A percentile compares a stretch with the other conserved stretches of the same genome.
Conservation (phyloP, 345 rosid genomes). For the Linum tenue region DNA sequence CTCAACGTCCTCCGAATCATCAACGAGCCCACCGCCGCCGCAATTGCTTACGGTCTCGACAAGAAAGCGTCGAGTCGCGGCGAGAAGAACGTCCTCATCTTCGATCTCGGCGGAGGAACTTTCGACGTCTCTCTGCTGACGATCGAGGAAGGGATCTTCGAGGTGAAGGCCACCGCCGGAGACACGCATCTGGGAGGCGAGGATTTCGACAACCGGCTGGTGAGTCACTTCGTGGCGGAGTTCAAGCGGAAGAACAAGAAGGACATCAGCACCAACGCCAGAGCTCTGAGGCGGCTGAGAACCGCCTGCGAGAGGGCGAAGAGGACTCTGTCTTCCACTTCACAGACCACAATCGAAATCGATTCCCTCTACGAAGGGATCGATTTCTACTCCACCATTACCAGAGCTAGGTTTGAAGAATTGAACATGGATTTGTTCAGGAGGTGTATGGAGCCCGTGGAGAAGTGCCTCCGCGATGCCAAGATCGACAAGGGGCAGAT, state of each 20-base stretch:
- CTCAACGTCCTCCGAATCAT: no score
- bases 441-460: slow-evolving; percentile 5
- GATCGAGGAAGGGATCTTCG: no score
- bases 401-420: no score
- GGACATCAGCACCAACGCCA: background rate
- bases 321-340: no score
- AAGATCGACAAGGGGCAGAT: slow-evolving; percentile 5
- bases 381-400: no score
- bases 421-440: slow-evolving; percentile 6
- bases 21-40: slow-evolving; percentile 23
- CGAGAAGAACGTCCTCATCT: slow-evolving; percentile 12
- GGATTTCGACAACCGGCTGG: slow-evolving; percentile 16
- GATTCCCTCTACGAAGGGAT: no score
- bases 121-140: no score
- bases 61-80: slow-evolving; percentile 24
- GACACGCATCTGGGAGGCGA: no score
- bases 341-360: no score
- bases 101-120: no score
- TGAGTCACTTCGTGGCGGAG: slow-evolving; percentile 18
- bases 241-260: background rate
- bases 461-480: slow-evolving; percentile 5
- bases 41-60: slow-evolving; percentile 36
- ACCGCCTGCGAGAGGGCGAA: no score
- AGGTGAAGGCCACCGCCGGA: no score
- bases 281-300: background rate